Evolutionary conservation across 371 early-diverging fungal species (phyloP).

Genomic region (Dinochytrium kinnereticum): DNA sequence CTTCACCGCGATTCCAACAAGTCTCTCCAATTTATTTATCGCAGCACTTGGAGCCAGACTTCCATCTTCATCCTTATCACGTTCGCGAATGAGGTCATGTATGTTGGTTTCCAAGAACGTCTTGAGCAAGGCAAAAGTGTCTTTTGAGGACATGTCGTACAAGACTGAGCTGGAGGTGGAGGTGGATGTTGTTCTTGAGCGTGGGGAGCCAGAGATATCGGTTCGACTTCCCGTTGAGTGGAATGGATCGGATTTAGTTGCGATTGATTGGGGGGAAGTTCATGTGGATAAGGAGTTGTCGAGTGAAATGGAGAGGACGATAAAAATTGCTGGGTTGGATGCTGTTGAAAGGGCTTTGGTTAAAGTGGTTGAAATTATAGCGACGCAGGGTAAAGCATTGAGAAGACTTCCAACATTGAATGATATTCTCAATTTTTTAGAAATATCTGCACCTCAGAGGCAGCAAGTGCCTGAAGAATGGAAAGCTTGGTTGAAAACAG

Average conservation of each 20-base stretch:
- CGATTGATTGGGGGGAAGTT: neutral
- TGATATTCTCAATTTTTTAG: neutral
- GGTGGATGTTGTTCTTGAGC: neutral
- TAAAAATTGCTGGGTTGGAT: neutral
- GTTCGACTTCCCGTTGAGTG: neutral
- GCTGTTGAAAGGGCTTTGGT: neutral
- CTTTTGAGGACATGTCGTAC: too few species aligned
- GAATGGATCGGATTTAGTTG: neutral
- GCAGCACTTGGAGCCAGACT: too few species aligned
- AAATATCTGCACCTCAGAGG: neutral
- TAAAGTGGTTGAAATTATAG: too few species aligned
- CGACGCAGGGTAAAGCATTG: too few species aligned
- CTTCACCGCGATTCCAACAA: too few species aligned
- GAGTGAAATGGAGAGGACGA: neutral
- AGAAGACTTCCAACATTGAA: too few species aligned
- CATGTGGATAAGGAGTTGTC: neutral
- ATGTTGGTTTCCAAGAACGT: too few species aligned
- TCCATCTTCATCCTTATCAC: too few species aligned
- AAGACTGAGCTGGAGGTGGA: too few species aligned
- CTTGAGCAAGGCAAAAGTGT: too few species aligned
- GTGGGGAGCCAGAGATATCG: neutral
- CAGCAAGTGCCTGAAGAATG: neutral
- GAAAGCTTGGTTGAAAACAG: neutral
- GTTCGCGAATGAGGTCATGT: too few species aligned
- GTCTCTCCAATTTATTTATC: too few species aligned